phyloP scores from a whole-genome alignment of 2,329 filamentous ascomycete genomes.

The Cryphonectria japonica region DNA sequence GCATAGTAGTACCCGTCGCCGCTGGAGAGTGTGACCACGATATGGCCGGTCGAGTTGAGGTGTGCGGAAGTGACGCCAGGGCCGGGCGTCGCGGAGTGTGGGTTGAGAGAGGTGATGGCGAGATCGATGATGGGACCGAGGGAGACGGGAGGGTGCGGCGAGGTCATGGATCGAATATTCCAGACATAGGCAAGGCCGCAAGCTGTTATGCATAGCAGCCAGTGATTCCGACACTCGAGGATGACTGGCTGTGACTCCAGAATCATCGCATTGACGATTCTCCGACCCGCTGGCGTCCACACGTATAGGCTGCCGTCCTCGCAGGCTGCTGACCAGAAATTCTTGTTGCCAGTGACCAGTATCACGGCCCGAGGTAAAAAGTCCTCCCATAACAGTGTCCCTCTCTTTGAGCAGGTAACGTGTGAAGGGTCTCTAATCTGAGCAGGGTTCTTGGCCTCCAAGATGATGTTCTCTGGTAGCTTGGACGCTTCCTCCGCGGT shows the following conservation, averaged over 20 bases:
- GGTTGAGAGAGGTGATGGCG: constrained; percentile 76
- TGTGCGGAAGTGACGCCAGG: constrained; percentile 90
- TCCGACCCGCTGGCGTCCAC: constrained; percentile 90
- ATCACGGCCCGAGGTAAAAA: constrained; percentile 85
- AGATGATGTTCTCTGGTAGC: constrained; percentile 70
- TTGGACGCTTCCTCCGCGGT: constrained; percentile 65
- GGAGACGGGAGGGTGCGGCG: constrained; percentile 88
- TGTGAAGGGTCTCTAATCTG: constrained; percentile 80
- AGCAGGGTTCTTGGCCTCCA: constrained; percentile 87
- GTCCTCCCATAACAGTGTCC: constrained; percentile 87
- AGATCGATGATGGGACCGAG: constrained; percentile 87
- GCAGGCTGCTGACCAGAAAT: constrained; percentile 90
- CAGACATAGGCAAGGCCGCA: constrained; percentile 91
- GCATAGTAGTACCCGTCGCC: constrained; percentile 94
- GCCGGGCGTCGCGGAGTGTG: constrained; percentile 73
- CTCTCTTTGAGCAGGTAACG: constrained; percentile 79
- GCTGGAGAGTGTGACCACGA: constrained; percentile 90
- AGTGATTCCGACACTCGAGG: constrained; percentile 85
- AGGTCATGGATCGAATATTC: constrained; percentile 82
- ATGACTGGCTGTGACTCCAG: constrained; percentile 94
- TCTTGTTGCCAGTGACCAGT: constrained; percentile 86
- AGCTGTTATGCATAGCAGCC: constrained; percentile 86
- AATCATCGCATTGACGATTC: constrained; percentile 81
- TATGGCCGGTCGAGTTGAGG: constrained; percentile 82
- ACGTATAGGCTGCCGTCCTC: constrained; percentile 89